Conservation (phyloP, 495 filamentous ascomycete genomes). For the Aspergillus funiculosus region DNA sequence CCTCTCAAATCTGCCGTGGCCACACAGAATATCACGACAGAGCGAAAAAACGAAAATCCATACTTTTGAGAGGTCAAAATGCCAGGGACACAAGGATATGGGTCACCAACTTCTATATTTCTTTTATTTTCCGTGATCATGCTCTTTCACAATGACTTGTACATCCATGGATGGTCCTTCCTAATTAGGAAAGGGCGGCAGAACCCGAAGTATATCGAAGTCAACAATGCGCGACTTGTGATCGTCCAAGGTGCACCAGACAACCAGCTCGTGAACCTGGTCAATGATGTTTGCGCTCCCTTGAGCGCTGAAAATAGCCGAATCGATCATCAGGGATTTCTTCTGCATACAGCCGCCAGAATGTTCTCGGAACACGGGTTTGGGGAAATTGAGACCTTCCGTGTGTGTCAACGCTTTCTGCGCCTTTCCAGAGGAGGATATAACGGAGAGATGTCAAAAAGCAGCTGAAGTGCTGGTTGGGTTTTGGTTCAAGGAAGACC, state of each 20-base stretch:
- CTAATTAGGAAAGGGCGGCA: no score
- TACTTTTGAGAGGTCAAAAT: no score
- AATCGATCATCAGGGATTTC: conserved; percentile 7
- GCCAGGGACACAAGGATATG: no score
- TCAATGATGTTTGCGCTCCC: neutral
- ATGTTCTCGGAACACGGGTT: conserved; percentile 5
- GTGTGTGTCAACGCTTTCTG: neutral
- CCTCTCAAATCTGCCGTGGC: no score
- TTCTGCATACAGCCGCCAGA: neutral
- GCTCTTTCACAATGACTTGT: no score
- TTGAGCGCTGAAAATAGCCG: neutral
- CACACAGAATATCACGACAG: no score
- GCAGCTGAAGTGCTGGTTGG: conserved; percentile 6
- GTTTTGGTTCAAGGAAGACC: conserved; percentile 5
- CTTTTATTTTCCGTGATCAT: no score
- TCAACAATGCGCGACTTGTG: conserved; percentile 2
- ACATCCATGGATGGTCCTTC: no score
- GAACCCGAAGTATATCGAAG: no score
- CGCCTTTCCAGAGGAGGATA: conserved; percentile 1
- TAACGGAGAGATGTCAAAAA: neutral
- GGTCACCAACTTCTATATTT: no score
- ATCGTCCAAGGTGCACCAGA: conserved; percentile 7
- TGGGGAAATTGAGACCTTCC: neutral
- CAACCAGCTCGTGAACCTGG: conserved; percentile 1
- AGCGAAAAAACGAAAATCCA: no score